Evolutionary conservation across 257 asterid species (phyloP).

Genomic region (Solanum paucissectum): DNA sequence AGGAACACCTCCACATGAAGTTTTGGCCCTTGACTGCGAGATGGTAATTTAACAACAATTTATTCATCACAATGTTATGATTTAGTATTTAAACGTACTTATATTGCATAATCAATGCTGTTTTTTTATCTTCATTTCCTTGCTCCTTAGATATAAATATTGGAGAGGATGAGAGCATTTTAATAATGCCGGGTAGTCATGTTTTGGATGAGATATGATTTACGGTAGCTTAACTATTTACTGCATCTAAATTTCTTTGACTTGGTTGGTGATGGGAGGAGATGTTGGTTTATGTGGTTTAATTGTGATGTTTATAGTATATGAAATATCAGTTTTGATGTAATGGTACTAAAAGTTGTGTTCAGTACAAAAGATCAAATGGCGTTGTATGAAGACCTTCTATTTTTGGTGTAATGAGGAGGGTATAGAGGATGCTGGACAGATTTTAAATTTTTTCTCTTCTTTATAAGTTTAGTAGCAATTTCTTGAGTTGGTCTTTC

Average conservation of each 20-base stretch:
- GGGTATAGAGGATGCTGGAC: too few relatives aligned
- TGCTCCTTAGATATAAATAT: background rate
- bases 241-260: background rate
- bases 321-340: background rate
- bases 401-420: too few relatives aligned
- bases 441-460: too few relatives aligned
- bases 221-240: background rate
- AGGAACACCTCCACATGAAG: slow-evolving; percentile 51
- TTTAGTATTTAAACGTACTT: background rate
- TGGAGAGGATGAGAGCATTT: background rate
- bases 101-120: background rate
- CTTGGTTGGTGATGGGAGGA: background rate
- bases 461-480: too few relatives aligned
- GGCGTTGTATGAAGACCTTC: too few relatives aligned
- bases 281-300: background rate
- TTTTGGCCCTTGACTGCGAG: slow-evolving; percentile 92
- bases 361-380: background rate
- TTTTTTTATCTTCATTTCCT: background rate
- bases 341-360: background rate
- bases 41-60: slow-evolving; percentile 44
- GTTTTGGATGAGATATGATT: background rate
- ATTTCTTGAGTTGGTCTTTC: too few relatives aligned
- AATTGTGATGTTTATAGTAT: background rate
- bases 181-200: background rate
- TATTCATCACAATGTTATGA: background rate